Percentiles rank a stretch among this genome's conserved stretches.
Conservation (phyloP, 768 basidiomycete species). For the Pulveroboletus sp. region DNA sequence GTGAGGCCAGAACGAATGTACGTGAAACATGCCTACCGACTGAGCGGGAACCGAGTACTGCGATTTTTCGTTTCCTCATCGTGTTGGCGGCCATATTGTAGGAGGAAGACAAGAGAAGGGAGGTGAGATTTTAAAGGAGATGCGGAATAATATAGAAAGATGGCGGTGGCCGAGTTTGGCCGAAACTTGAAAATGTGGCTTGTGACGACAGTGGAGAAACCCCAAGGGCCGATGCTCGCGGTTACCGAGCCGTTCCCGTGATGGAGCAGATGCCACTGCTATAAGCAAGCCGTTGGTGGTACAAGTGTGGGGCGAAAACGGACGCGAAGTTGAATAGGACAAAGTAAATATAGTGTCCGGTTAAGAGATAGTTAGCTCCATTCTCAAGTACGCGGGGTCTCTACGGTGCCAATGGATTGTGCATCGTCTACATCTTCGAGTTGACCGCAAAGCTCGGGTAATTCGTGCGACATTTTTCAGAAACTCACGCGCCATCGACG, state of each 20-base stretch:
- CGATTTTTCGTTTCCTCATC: slow-evolving; percentile 84
- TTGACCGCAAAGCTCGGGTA: slow-evolving; percentile 8
- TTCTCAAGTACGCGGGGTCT: slow-evolving; percentile 29
- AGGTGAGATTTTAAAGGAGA: slow-evolving; percentile 5
- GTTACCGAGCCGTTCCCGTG: slow-evolving; percentile 32
- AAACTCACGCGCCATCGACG: slow-evolving; percentile 13
- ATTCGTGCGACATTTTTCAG: slow-evolving; percentile 20
- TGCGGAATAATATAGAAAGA: slow-evolving; percentile 14
- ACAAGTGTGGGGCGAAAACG: slow-evolving; percentile 1
- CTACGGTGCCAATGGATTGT: slow-evolving; percentile 23
- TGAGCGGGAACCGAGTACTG: slow-evolving; percentile 80
- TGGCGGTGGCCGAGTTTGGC: slow-evolving; percentile 12
- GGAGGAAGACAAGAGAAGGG: not conserved
- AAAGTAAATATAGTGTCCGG: slow-evolving; percentile 19
- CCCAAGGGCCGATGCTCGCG: slow-evolving; percentile 11
- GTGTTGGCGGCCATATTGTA: slow-evolving; percentile 32
- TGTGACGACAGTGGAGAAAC: slow-evolving; percentile 20
- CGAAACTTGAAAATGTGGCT: slow-evolving; percentile 18
- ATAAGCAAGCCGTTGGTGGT: not conserved
- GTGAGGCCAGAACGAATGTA: slow-evolving; percentile 11
- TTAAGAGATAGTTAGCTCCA: slow-evolving; percentile 4
- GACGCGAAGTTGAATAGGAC: slow-evolving; percentile 2
- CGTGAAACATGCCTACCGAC: slow-evolving; percentile 57
- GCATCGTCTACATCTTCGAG: slow-evolving; percentile 17
- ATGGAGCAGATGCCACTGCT: slow-evolving; percentile 16